phyloP scores from a whole-genome alignment of 176 grass and related monocot genomes.

The Carex myosuroides region DNA sequence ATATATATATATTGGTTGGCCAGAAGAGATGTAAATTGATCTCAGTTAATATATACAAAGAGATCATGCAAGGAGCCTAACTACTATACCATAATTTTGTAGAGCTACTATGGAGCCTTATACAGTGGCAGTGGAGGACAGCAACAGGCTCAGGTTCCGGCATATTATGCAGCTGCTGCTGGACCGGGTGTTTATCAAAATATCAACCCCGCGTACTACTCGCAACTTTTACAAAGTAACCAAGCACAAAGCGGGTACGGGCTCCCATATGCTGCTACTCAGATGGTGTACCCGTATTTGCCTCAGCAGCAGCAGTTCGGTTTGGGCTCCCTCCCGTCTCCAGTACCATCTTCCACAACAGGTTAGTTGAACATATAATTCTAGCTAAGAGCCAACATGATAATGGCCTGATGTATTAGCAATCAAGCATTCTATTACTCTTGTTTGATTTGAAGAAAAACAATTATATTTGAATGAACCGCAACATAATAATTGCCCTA shows the following conservation, averaged over 20 bases:
- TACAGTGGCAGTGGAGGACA: slow-evolving; percentile 8
- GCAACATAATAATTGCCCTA: neutral
- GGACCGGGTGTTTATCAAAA: slow-evolving; percentile 15
- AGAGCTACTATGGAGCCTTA: slow-evolving; percentile 22
- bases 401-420: neutral
- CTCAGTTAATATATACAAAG: neutral
- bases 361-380: neutral
- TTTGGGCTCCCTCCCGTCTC: slow-evolving; percentile 7
- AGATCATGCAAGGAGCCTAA: neutral
- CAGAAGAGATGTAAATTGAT: neutral
- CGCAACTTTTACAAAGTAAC: slow-evolving; percentile 17
- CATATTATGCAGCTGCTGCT: slow-evolving; percentile 16
- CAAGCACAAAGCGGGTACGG: slow-evolving; percentile 19
- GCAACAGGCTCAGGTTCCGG: slow-evolving; percentile 18
- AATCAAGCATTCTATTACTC: neutral
- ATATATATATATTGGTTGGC: neutral
- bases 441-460: neutral
- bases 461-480: neutral
- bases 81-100: neutral
- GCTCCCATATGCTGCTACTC: slow-evolving; percentile 3
- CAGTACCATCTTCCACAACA: slow-evolving; percentile 16
- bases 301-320: slow-evolving; percentile 14
- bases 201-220: slow-evolving; percentile 13
- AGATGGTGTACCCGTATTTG: slow-evolving; percentile 19
- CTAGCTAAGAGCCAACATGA: neutral